Evolutionary conservation across 2,329 filamentous ascomycete genomes (phyloP), one percentile per base, ranked within the genome.

Genomic region (Geosmithia flava): DNA sequence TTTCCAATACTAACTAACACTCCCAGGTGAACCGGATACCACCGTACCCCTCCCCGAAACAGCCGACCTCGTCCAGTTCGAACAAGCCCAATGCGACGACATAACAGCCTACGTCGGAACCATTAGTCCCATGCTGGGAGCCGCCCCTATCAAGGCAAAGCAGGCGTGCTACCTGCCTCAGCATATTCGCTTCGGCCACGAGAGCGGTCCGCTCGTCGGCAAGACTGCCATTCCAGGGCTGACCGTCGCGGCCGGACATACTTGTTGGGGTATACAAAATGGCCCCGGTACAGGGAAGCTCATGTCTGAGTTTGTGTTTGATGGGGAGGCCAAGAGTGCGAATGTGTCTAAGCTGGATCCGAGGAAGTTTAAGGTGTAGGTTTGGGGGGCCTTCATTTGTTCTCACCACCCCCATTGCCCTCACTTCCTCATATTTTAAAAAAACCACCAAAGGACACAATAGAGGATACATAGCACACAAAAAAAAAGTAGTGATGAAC

Each of bases 261-360:
- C 89, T 1, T 97, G 91, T 68, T 98, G 93, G 93, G 93, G 93
- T 0, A 95, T 98, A 20, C 91, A 97, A 68, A 97, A 98, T 67
- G 88, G 82, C 1, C 90, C 91, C 1, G 93, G 76, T 1, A 97
- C 91, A 7, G 87, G 87, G 3, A 87, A 83, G 65, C 63, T 91
- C 40, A 83, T 93, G 70, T 83, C 84, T 39, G 85, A 91, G 63
- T 80, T 86, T 64, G 68, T 93, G 2, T 80, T 90, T 57, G 85
- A 90, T 48, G 86, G 85, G 1, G 65, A 69, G 51, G 77, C 83
- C 1, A 81, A 65, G 58, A 89, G 84, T 55, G 83, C 85, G 4
- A 73, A 81, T 52, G 72, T 89, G 29, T 68, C 69, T 1, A 75
- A 72, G 39, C 62, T 91, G 53, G 82, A 90, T 62, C 87, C 86